Evolutionary conservation across 805 yeast species (phyloP).

Genomic region (Metschnikowia lochheadii): DNA sequence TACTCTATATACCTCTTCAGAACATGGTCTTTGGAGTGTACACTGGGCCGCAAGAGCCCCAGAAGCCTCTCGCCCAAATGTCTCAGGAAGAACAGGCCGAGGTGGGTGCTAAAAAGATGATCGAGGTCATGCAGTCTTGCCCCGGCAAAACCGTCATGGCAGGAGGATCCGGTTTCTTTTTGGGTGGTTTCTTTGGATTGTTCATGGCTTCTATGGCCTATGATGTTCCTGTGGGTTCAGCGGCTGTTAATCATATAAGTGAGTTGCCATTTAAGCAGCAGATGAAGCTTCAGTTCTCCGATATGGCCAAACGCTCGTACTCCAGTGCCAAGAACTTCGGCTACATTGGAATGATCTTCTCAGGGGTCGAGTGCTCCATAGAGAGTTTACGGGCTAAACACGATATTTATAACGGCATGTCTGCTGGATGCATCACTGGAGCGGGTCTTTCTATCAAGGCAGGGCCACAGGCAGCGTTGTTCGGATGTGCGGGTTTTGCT

Average conservation of each 20-base stretch:
- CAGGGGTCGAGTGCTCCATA: conserved; percentile 20
- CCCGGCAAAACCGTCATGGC: conserved; percentile 91
- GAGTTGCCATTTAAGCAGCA: conserved; percentile 91
- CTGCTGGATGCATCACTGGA: conserved; percentile 95
- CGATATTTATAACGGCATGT: conserved; percentile 86
- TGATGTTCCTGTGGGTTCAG: conserved; percentile 71
- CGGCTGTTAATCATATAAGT: conserved; percentile 53
- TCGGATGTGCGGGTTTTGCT: conserved; percentile 98
- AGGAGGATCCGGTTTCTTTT: conserved; percentile 89
- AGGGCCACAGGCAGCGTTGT: conserved; percentile 86
- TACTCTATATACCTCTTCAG: not conserved
- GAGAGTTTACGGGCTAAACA: conserved; percentile 45
- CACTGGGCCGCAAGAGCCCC: conserved; percentile 29
- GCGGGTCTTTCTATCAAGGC: conserved; percentile 90
- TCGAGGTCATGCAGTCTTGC: conserved; percentile 83
- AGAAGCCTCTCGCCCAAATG: conserved; percentile 62
- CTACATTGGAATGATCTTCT: conserved; percentile 20
- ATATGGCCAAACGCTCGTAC: conserved; percentile 88
- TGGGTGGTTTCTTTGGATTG: conserved; percentile 93
- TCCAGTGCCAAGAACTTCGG: conserved; percentile 83
- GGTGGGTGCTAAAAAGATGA: conserved; percentile 79
- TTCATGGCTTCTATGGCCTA: conserved; percentile 87
- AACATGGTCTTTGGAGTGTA: conserved; percentile 38
- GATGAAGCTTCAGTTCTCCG: conserved; percentile 83
- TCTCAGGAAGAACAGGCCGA: conserved; percentile 91